phyloP scores from a whole-genome alignment of 495 filamentous ascomycete species.

The Penicillium cinerascens region DNA sequence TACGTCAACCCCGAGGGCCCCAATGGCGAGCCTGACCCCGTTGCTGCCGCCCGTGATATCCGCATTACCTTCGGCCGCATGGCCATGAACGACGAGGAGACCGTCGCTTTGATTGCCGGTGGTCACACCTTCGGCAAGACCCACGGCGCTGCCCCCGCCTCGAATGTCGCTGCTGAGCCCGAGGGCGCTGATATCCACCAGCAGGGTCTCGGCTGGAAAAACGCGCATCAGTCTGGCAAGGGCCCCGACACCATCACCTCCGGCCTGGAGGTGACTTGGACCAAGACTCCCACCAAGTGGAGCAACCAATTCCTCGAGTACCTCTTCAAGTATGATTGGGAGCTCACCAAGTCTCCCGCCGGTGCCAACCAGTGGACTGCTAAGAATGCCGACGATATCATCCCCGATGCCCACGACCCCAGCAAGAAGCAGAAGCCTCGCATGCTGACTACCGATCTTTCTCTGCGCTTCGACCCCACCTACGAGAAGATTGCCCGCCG shows the following conservation, averaged over 20 bases:
- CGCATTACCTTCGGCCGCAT: slow-evolving; percentile 68
- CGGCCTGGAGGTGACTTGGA: slow-evolving; percentile 72
- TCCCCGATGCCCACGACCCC: slow-evolving; percentile 64
- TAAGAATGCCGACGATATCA: slow-evolving; percentile 59
- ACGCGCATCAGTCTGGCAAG: slow-evolving; percentile 54
- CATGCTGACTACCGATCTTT: slow-evolving; percentile 69
- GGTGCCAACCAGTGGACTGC: slow-evolving; percentile 72
- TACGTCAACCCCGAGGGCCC: slow-evolving; percentile 76
- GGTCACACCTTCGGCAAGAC: slow-evolving; percentile 75
- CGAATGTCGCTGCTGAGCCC: slow-evolving; percentile 61
- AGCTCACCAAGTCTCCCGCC: slow-evolving; percentile 66
- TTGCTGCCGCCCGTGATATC: slow-evolving; percentile 65
- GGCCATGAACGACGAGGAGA: slow-evolving; percentile 78
- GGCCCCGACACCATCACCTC: slow-evolving; percentile 66
- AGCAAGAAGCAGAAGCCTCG: slow-evolving; percentile 61
- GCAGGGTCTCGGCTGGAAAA: slow-evolving; percentile 67
- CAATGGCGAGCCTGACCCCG: slow-evolving; percentile 63
- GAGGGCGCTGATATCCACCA: slow-evolving; percentile 56
- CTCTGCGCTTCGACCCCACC: slow-evolving; percentile 63
- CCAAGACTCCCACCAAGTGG: slow-evolving; percentile 65
- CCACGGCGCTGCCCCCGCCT: slow-evolving; percentile 59
- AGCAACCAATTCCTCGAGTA: slow-evolving; percentile 66
- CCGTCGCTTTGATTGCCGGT: slow-evolving; percentile 69
- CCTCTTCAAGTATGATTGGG: slow-evolving; percentile 74
- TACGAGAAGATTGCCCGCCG: slow-evolving; percentile 71